Conservation (phyloP, 495 filamentous ascomycete genomes). For the Aspergillus haitiensis region DNA sequence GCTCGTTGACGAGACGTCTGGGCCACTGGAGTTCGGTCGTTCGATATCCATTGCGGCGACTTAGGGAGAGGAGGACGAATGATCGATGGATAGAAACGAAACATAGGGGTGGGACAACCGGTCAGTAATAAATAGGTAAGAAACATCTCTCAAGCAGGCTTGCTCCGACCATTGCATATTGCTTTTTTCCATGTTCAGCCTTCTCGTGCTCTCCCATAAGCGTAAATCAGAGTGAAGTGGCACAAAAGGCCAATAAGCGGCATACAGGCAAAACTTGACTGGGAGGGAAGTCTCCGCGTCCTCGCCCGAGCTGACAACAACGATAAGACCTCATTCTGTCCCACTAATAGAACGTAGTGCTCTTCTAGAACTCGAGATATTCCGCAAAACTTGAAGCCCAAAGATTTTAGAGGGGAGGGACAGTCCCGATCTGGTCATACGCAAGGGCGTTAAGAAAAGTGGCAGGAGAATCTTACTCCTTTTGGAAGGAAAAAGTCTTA, state of each 20-base stretch:
- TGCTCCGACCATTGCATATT: neutral
- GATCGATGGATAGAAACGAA: neutral
- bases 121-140: neutral
- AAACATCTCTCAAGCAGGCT: neutral
- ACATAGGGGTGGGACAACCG: neutral
- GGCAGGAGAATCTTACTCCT: too few species aligned
- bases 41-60: constrained; percentile 5
- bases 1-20: constrained; percentile 11
- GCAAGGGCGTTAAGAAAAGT: too few species aligned
- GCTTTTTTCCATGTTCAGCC: neutral
- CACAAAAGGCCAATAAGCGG: neutral
- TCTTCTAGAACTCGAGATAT: neutral
- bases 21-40: neutral
- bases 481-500: too few species aligned
- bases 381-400: too few species aligned
- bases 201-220: neutral
- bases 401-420: too few species aligned
- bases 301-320: neutral
- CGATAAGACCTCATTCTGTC: neutral
- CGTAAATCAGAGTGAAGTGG: neutral
- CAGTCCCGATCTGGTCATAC: too few species aligned
- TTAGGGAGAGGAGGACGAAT: neutral
- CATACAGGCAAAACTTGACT: neutral
- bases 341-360: neutral
- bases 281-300: neutral